Conservation (phyloP, 441 rosid genomes). For the Arabidopsis hybrid region DNA sequence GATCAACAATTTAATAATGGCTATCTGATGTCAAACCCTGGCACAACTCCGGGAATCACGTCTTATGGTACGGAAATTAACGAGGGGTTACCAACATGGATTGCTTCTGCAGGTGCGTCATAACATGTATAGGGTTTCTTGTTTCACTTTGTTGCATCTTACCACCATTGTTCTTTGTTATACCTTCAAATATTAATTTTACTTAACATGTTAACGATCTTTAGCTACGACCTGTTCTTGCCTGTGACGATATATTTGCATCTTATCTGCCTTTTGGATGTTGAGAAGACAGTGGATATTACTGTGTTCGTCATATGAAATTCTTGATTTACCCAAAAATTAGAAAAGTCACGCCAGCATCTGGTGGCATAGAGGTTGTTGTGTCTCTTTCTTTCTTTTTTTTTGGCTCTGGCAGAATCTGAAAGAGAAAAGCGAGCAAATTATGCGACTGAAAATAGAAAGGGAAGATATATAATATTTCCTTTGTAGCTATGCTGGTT, state of each 20-base stretch:
- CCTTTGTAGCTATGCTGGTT: constrained; percentile 9
- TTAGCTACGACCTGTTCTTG: not conserved
- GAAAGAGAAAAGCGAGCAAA: not conserved
- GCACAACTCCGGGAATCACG: constrained; percentile 45
- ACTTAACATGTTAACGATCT: not conserved
- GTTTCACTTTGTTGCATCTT: constrained; percentile 21
- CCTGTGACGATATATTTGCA: constrained; percentile 1
- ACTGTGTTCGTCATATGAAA: not conserved
- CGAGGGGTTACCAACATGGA: constrained; percentile 44
- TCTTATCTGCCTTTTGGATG: constrained; percentile 5
- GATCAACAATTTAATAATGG: constrained; percentile 47
- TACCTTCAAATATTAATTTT: not conserved
- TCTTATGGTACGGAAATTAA: constrained; percentile 42
- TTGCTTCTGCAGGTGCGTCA: constrained; percentile 51
- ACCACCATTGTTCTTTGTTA: constrained; percentile 13
- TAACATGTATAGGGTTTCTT: constrained; percentile 19
- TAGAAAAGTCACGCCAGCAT: not conserved
- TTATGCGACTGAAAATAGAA: constrained; percentile 23
- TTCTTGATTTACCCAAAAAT: not conserved
- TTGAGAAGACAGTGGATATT: not conserved
- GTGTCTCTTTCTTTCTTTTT: not conserved
- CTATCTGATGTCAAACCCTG: constrained; percentile 45
- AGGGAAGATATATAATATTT: too few relatives aligned
- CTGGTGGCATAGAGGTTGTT: not conserved
- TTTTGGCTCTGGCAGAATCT: not conserved